These are phyloP conservation scores for Cinnamomum micranthum DNA, from an alignment of 164 flowering plant genomes.

Conservation along the genomic window DNA sequence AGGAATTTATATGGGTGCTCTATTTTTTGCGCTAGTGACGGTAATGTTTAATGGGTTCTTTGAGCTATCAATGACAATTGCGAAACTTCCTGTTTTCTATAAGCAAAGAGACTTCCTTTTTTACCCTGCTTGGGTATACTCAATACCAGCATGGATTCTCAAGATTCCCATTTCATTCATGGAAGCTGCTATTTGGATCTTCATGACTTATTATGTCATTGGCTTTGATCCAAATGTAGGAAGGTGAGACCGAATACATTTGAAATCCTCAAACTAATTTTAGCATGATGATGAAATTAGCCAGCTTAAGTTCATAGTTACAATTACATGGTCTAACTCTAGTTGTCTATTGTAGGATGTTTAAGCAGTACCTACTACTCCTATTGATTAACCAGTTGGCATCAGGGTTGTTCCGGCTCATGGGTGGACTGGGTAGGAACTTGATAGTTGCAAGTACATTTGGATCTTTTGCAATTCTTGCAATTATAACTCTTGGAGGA, in stretches of 20 bases:
- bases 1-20: constrained; percentile 36
- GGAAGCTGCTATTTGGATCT: constrained; percentile 37
- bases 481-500: constrained; percentile 31
- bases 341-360: constrained; percentile 29
- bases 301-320: neutral
- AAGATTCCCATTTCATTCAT: constrained; percentile 33
- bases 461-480: constrained; percentile 29
- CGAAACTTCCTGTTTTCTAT: constrained; percentile 55
- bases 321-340: neutral
- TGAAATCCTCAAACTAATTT: neutral
- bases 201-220: constrained; percentile 33
- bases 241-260: constrained; percentile 22
- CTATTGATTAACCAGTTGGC: constrained; percentile 35
- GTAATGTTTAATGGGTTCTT: constrained; percentile 39
- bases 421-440: constrained; percentile 32
- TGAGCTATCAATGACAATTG: constrained; percentile 40
- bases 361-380: constrained; percentile 33
- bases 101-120: constrained; percentile 61
- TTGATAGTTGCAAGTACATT: constrained; percentile 35
- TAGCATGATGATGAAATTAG: neutral
- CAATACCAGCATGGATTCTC: constrained; percentile 41
- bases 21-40: constrained; percentile 25
- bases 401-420: constrained; percentile 31
- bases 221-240: constrained; percentile 40
- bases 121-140: constrained; percentile 57